Evolutionary conservation across 2,329 filamentous ascomycete species (phyloP), one percentile per base, ranked within the genome.

Genomic region (Akanthomyces muscarius): DNA sequence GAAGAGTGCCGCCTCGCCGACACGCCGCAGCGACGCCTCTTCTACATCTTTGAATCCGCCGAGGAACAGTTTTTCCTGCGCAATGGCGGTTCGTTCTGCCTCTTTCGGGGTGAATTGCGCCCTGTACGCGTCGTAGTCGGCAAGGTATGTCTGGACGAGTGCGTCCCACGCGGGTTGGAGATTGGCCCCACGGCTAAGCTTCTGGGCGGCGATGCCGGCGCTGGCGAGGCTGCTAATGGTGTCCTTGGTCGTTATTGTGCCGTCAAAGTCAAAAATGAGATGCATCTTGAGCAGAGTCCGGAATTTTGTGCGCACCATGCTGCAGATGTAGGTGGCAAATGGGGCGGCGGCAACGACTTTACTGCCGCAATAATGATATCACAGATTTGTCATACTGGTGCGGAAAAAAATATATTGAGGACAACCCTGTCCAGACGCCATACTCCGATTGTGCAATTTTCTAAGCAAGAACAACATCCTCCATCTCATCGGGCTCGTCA

Each of bases 401-500:
- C 7, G 4, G 4, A 25, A 38, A 25, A 38, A 50, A 50, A 38
- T 41, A 8, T 50, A 58, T 36, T 48, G 7, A 11, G 18, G 38
- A 33, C n/a, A 16, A 36, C 18, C 44, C 18, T n/a, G 25, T 45
- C 25, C 53, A 30, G 5, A 28, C 57, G 47, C 57, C 57, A 44
- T 42, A 60, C 57, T 52, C 57, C 57, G 44, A 42, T 18, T 51
- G 33, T 51, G 42, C 23, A 51, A 23, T 6, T 36, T 58, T 59
- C 2, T 44, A 52, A 30, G 55, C 21, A 16, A 60, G 57, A 42
- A 60, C 57, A n/a, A 93, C 89, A 74, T 92, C 90, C 74, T 94
- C 90, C 84, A 95, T 92, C 74, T 92, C 87, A 63, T 89, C 80
- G 60, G 88, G 82, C 25, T 86, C 84, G 25, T 88, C 86, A 30